Base-by-base conservation (phyloP, 1,139 yeast species). In the Suhomyces taliae region DNA sequence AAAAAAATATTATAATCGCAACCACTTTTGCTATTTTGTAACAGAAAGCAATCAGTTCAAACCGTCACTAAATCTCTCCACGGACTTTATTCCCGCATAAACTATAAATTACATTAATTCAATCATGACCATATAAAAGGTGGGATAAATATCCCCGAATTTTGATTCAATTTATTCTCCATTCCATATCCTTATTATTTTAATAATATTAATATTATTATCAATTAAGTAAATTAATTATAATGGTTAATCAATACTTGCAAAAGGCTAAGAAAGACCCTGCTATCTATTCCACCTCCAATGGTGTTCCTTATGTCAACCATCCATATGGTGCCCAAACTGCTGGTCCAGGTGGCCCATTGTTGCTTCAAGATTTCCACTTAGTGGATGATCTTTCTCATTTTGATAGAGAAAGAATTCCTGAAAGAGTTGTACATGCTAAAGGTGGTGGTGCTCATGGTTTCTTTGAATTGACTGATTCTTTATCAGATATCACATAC, bases 391-490 rank as follows among this genome's bases (percentile, higher is more conserved):
- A 77, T 8, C 59, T 81, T 48, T 78, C 85, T n/a, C 86, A 81
- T 58, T 81, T 81, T 58, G 84, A 80, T 62, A 66, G 82, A 45
- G 86, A 81, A 61, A 68, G 85, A 57, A 78, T 81, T 46, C 86
- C 85, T 9, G 85, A 81, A 63, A 69, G 86, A 60, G 85, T 81
- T 38, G 86, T 82, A 11, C 86, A 81, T 54, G 86, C 86, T 39
- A 81, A 81, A 58, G 86, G 86, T 47, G 79, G 83, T 32, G 86
- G 86, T 54, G 85, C 83, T 7, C 80, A 73, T 57, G 85, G 85
- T 29, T 71, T 72, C 56, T 81, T 81, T 58, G 85, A 80, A 57
- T 80, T 79, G 48, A 81, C 85, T 12, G 83, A 80, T 52, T 81
- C 79, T 45, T 70, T 80, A 49, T 63, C 79, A 3, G 85, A 80